Base-by-base conservation (phyloP, 352 stramenopile genomes). In the Phytophthora hybrid region DNA sequence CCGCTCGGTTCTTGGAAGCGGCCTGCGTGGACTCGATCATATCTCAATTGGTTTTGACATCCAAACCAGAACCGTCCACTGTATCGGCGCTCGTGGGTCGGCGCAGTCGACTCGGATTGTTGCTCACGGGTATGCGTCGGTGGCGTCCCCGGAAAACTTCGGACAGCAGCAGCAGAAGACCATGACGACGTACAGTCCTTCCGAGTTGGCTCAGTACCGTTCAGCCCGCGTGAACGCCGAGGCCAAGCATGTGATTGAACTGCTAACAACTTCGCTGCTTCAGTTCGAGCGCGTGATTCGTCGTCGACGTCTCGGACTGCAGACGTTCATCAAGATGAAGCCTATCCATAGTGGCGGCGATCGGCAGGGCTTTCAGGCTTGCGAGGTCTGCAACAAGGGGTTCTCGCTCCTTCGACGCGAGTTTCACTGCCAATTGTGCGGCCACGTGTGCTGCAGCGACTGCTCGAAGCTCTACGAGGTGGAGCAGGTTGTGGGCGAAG, bases 241-340 rank as follows among this genome's bases (percentile, higher is more conserved):
- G 73, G 83, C 83, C 1, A 80, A 81, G 21, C 80, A 88, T 59
- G 84, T 93, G 41, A 79, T 94, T 63, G 72, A 85, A 9, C 47
- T 89, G 11, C 57, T 92, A 11, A 82, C 82, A 18, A 86, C 79
- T 10, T 91, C 82, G 44, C 58, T 94, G 47, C 78, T 76, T 46
- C 65, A 83, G 46, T 82, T 92, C n/a, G 87, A 94, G 67, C 80
- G 80, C 19, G 82, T 94, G 47, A 92, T 92, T 62, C 83, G 85
- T 0, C 87, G 87, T 0, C 83, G 87, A 26, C 85, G 87, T 31
- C 81, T 92, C 34, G 87, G 87, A 2, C 80, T 94, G 62, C 87
- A 94, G 71, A 82, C 75, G 49, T 89, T 92, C 58, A 78, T 90
- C 16, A 82, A 79, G 46, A 77, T 87, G 6, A 70, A 71, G 19